Conservation (phyloP, 2,329 filamentous ascomycete species). For the Sarocladiaceae sp. region DNA sequence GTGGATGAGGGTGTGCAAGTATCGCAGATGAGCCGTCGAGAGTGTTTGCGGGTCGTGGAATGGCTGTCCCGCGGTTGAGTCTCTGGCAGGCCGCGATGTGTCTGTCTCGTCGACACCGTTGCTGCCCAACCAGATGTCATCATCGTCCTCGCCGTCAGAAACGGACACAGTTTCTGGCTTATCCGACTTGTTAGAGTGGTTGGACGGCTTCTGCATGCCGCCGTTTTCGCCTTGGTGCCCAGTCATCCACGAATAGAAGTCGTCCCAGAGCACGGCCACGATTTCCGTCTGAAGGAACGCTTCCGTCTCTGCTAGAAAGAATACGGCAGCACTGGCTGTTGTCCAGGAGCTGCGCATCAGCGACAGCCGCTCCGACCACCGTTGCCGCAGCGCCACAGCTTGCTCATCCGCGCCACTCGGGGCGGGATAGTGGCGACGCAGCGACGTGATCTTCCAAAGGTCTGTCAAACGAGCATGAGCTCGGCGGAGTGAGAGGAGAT, state of each 20-base stretch:
- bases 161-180: constrained; percentile 11
- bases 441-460: constrained; percentile 77
- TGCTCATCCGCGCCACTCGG: constrained; percentile 56
- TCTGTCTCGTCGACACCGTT: constrained; percentile 14
- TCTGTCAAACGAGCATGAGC: constrained; percentile 79
- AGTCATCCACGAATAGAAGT: constrained; percentile 70
- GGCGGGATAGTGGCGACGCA: constrained; percentile 70
- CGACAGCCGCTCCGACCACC: constrained; percentile 55
- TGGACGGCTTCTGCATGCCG: too few species aligned
- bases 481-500: constrained; percentile 77
- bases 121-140: constrained; percentile 24
- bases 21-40: constrained; percentile 69
- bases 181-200: too few species aligned
- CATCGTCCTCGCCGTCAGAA: constrained; percentile 12
- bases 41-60: constrained; percentile 78
- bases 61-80: constrained; percentile 11
- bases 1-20: constrained; percentile 62
- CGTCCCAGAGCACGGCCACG: constrained; percentile 71
- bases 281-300: constrained; percentile 88
- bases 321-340: constrained; percentile 77
- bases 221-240: constrained; percentile 17
- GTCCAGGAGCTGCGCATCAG: constrained; percentile 84
- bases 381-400: constrained; percentile 55
- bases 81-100: constrained; percentile 12
- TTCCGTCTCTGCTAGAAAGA: constrained; percentile 82